Evolutionary conservation across 495 filamentous ascomycete species (phyloP).

Genomic region (Daldinia decipiens): DNA sequence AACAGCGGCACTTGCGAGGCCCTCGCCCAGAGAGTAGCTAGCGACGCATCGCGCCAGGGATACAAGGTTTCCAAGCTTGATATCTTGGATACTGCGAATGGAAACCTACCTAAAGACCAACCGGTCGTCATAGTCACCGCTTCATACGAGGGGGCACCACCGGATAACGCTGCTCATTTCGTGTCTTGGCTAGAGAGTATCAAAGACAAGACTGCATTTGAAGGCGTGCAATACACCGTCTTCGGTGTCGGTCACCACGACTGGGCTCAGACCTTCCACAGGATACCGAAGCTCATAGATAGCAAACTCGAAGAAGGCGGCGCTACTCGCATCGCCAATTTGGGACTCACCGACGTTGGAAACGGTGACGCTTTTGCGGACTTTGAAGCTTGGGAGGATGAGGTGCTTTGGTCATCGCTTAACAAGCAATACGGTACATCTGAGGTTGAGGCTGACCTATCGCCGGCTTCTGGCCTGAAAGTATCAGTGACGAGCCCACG

Average conservation of each 20-base stretch:
- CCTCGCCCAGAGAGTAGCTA: conserved; percentile 70
- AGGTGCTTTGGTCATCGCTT: conserved; percentile 71
- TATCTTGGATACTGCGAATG: conserved; percentile 68
- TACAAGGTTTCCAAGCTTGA: conserved; percentile 65
- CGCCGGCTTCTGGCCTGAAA: conserved; percentile 51
- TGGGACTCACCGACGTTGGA: conserved; percentile 71
- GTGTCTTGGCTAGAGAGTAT: conserved; percentile 69
- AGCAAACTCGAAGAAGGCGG: conserved; percentile 61
- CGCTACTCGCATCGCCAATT: conserved; percentile 61
- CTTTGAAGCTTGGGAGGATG: conserved; percentile 78
- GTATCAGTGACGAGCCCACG: conserved; percentile 69
- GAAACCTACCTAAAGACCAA: conserved; percentile 67
- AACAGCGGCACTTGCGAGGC: conserved; percentile 82
- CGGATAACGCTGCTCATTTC: conserved; percentile 78
- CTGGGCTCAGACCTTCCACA: conserved; percentile 78
- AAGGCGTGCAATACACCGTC: conserved; percentile 69
- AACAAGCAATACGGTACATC: conserved; percentile 58
- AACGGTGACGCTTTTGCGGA: conserved; percentile 72
- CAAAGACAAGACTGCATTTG: conserved; percentile 59
- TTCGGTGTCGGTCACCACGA: conserved; percentile 70
- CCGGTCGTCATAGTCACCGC: conserved; percentile 75
- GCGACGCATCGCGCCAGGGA: conserved; percentile 66
- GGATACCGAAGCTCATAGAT: conserved; percentile 73
- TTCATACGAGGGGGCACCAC: conserved; percentile 79
- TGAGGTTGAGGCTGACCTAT: conserved; percentile 23